A percentile compares a stretch with the other conserved stretches of the same genome.
These are phyloP conservation scores for Scheffersomyces amazonensis DNA, from an alignment of 805 yeast species.

Conservation along the genomic window DNA sequence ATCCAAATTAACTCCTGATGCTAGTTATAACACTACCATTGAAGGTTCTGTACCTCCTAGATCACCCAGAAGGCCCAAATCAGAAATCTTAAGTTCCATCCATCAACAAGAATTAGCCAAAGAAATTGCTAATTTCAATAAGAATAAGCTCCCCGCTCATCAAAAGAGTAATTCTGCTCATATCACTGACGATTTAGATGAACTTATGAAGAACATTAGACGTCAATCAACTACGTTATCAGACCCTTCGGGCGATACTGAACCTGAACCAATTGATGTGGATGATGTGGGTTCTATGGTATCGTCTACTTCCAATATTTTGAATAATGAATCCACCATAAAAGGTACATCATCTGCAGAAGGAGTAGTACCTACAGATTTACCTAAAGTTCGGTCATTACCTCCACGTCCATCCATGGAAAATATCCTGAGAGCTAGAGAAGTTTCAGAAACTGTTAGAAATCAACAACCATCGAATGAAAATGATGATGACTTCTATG, in stretches of 20 bases:
- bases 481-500: slow-evolving; percentile 31
- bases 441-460: slow-evolving; percentile 3
- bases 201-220: slow-evolving; percentile 34
- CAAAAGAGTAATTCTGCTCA: slow-evolving; percentile 21
- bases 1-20: slow-evolving; percentile 19
- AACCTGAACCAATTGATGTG: not conserved
- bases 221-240: not conserved
- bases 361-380: not conserved
- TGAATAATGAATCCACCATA: not conserved
- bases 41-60: slow-evolving; percentile 39
- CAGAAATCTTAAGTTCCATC: slow-evolving; percentile 14
- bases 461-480: not conserved
- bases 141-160: slow-evolving; percentile 3
- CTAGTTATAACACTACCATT: slow-evolving; percentile 29
- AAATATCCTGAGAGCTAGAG: slow-evolving; percentile 5
- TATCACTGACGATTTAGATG: slow-evolving; percentile 35
- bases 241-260: not conserved
- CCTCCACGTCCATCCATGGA: slow-evolving; percentile 8
- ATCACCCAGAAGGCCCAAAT: slow-evolving; percentile 35
- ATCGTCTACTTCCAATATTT: not conserved
- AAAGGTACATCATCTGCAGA: not conserved
- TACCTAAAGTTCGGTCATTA: not conserved
- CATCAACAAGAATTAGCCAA: slow-evolving; percentile 5
- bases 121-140: slow-evolving; percentile 7
- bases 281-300: not conserved